Evolutionary conservation across 2,329 filamentous ascomycete genomes (phyloP), one percentile per base, ranked within the genome.

Genomic region (Rhynchosporium agropyri): DNA sequence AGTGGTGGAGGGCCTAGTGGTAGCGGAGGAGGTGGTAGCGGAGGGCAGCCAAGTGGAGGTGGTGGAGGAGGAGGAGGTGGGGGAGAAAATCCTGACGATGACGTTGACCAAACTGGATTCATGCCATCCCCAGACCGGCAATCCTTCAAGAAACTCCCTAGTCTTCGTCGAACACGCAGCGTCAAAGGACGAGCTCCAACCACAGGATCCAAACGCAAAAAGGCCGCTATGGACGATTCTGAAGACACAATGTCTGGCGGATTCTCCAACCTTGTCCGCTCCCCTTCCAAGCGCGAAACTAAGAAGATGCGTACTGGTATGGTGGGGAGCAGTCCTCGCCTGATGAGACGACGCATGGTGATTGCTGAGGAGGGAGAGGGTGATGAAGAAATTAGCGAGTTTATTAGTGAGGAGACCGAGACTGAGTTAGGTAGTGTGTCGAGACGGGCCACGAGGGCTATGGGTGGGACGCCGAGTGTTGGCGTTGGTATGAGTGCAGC

Each of bases 121-220:
- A n/a, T 62, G 8, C 60, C 53, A 2, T 62, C 60, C n/a, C 53
- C 60, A 15, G 4, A 53, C 12, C 53, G 36, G 7, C 40, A 20
- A 33, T 60, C 58, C 26, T 13, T 31, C 26, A 56, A 51, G 26
- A 55, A 63, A 53, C 20, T 29, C 10, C 36, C 48, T 20, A 54
- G 45, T 12, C 48, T 38, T 9, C 60, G 51, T 26, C 43, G 38
- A 29, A 31, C 54, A 28, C 53, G 53, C 15, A 54, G 49, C 8
- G 49, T 45, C 0, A 20, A 43, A 26, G 43, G 15, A 13, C 36
- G 46, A 26, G 48, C 60, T 15, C 46, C 60, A 2, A 36, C 60
- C 2, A 62, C 48, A 42, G 50, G 33, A 8, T 29, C 20, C 49
- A 62, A 62, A 15, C 60, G 60, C 42, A 62, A 62, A 33, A 62